These are phyloP conservation scores for Eucalyptus dawsonii DNA, from an alignment of 345 rosid species.

Conservation along the genomic window DNA sequence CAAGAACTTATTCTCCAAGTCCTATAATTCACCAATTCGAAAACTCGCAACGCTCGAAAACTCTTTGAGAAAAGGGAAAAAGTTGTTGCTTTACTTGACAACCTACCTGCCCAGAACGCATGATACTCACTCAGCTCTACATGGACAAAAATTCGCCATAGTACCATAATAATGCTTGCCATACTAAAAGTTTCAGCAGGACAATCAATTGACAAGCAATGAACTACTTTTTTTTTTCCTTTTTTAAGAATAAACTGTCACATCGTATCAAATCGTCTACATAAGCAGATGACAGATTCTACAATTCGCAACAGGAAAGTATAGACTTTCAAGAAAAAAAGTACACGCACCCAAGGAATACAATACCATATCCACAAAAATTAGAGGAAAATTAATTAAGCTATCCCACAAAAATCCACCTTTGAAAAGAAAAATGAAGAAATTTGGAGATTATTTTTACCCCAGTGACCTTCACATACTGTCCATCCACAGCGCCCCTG, in stretches of 20 bases:
- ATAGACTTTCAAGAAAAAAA: neutral
- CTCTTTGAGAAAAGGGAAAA: neutral
- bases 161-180: neutral
- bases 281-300: neutral
- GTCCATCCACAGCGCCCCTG: constrained; percentile 92
- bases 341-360: neutral
- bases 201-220: neutral
- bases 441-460: constrained; percentile 17
- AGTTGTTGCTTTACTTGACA: neutral
- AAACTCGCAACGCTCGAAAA: neutral
- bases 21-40: neutral
- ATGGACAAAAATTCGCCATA: neutral
- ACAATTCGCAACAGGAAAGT: neutral
- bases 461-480: constrained; percentile 89
- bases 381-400: neutral
- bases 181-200: neutral
- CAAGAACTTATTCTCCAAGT: neutral
- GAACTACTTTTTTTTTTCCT: neutral
- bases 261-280: neutral
- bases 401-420: neutral
- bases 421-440: neutral
- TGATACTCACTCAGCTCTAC: neutral
- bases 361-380: neutral
- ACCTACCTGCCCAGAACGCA: neutral
- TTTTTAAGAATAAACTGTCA: neutral